Percentiles rank a stretch among this genome's conserved stretches.
phyloP scores from a whole-genome alignment of 75 land plant genomes.

The Cryptomeria japonica region DNA sequence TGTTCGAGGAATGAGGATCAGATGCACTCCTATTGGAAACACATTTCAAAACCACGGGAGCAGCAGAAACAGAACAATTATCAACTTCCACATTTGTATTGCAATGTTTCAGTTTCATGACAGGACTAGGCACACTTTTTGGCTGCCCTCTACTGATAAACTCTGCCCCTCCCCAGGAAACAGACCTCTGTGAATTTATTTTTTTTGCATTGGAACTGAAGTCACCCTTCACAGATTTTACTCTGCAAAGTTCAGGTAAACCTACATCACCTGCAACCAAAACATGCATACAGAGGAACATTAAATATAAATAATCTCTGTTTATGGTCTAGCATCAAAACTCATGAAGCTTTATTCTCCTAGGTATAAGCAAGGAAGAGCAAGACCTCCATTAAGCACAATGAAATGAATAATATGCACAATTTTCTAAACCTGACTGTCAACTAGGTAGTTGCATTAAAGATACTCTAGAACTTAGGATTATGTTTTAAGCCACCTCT shows the following conservation, averaged over 20 bases:
- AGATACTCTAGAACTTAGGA: not conserved
- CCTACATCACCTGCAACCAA: not conserved
- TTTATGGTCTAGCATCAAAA: not conserved
- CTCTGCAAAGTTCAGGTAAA: not conserved
- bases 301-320: not conserved
- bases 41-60: not conserved
- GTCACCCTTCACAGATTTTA: not conserved
- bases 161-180: conserved; percentile 9
- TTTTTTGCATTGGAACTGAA: not conserved
- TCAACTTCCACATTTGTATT: not conserved
- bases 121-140: not conserved
- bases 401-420: not conserved
- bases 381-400: not conserved
- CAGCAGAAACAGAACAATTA: not conserved
- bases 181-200: not conserved
- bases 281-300: not conserved
- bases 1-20: not conserved
- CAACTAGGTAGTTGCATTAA: not conserved
- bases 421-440: not conserved
- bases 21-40: not conserved
- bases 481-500: not conserved
- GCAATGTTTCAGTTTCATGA: not conserved
- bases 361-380: not conserved
- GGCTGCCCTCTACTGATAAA: not conserved
- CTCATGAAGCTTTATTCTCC: not conserved